Percentiles rank a stretch among this genome's conserved stretches.
phyloP scores from a whole-genome alignment of 2,329 filamentous ascomycete genomes.

The Neopestalotiopsis clavispora region DNA sequence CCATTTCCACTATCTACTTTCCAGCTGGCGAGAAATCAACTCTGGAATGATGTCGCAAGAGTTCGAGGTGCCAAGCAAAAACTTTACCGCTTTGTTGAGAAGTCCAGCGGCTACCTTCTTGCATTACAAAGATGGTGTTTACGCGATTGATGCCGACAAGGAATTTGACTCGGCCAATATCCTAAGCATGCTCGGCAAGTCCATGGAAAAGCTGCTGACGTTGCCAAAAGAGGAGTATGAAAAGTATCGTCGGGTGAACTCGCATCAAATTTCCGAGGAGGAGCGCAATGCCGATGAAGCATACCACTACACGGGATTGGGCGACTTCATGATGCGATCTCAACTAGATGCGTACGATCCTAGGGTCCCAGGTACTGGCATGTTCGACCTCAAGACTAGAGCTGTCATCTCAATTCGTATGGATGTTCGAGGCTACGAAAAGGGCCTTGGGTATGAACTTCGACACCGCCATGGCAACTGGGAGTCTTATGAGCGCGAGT shows the following conservation, averaged over 20 bases:
- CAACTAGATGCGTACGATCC: constrained; percentile 91
- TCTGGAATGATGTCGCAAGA: constrained; percentile 67
- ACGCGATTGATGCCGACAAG: constrained; percentile 96
- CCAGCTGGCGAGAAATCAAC: constrained; percentile 78
- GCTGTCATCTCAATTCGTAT: constrained; percentile 92
- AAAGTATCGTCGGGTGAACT: constrained; percentile 74
- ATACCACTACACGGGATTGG: constrained; percentile 86
- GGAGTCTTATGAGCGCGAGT: constrained; percentile 94
- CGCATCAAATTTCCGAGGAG: constrained; percentile 72
- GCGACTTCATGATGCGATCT: constrained; percentile 91
- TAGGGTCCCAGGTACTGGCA: constrained; percentile 85
- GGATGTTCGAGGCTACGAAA: constrained; percentile 74
- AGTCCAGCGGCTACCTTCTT: constrained; percentile 83
- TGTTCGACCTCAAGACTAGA: constrained; percentile 96
- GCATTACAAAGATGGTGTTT: constrained; percentile 80
- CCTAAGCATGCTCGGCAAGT: constrained; percentile 90
- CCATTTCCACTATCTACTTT: constrained; percentile 93
- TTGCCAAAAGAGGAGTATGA: constrained; percentile 83
- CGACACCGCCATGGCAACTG: constrained; percentile 74
- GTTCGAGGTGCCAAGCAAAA: constrained; percentile 65
- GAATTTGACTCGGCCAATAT: constrained; percentile 85
- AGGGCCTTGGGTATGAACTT: constrained; percentile 87
- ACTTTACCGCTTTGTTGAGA: constrained; percentile 74
- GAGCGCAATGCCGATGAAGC: constrained; percentile 75
- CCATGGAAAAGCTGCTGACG: constrained; percentile 94